Evolutionary conservation across 176 grass and related monocot genomes (phyloP).

Genomic region (Oryza australiensis): DNA sequence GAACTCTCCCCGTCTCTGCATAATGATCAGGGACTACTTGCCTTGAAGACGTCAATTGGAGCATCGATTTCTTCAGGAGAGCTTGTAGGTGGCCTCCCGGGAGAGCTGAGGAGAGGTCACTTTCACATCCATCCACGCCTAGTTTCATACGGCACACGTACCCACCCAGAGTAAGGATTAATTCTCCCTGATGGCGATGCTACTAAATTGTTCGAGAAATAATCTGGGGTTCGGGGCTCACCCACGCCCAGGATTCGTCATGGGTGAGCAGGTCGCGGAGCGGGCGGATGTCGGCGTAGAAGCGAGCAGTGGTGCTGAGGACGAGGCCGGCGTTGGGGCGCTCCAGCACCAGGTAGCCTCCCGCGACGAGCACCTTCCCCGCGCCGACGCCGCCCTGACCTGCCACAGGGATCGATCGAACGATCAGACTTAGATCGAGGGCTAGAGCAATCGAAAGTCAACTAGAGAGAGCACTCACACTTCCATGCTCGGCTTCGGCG

Average conservation of each 20-base stretch:
- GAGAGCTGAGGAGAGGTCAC: slow-evolving; percentile 83
- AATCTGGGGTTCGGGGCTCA: slow-evolving; percentile 12
- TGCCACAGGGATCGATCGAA: slow-evolving; percentile 22
- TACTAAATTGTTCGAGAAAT: neutral
- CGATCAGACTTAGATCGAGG: slow-evolving; percentile 15
- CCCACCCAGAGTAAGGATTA: neutral
- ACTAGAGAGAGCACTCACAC: neutral
- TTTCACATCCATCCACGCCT: slow-evolving; percentile 88
- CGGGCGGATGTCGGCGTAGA: slow-evolving; percentile 77
- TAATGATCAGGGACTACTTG: slow-evolving; percentile 14
- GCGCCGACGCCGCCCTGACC: slow-evolving; percentile 60
- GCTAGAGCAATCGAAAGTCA: neutral
- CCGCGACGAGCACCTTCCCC: slow-evolving; percentile 83
- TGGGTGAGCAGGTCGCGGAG: slow-evolving; percentile 57
- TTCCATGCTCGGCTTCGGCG: neutral
- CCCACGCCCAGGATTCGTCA: slow-evolving; percentile 69
- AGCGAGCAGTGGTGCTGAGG: slow-evolving; percentile 86
- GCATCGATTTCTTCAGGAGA: slow-evolving; percentile 69
- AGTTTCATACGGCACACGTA: neutral
- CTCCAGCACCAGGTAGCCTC: slow-evolving; percentile 89
- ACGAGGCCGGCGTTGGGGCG: slow-evolving; percentile 85
- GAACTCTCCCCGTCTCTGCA: no score
- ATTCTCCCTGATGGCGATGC: neutral
- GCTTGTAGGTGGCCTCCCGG: slow-evolving; percentile 68
- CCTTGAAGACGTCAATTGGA: slow-evolving; percentile 76